Evolutionary conservation across 1,284 basidiomycete genomes (phyloP).

Genomic region (Pholiota adiposa): DNA sequence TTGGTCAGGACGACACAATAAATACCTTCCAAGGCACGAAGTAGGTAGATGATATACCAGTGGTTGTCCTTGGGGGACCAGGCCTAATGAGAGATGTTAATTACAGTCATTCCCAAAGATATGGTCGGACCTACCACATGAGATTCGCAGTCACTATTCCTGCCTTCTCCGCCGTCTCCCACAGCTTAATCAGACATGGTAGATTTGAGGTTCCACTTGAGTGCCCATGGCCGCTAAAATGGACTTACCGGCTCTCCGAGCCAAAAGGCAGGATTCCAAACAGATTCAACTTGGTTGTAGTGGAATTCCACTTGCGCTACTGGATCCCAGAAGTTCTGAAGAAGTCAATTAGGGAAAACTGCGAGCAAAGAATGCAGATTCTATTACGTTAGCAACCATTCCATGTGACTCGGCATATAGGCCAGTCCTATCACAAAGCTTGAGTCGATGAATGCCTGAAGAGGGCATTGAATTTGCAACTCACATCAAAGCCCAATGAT

Average conservation of each 20-base stretch:
- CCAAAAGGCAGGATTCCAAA: slow-evolving; percentile 83
- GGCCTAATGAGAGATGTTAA: slow-evolving; percentile 56
- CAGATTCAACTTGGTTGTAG: slow-evolving; percentile 65
- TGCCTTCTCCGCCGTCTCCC: slow-evolving; percentile 82
- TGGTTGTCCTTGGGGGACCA: slow-evolving; percentile 73
- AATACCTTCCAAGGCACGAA: slow-evolving; percentile 76
- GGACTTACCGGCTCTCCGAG: slow-evolving; percentile 79
- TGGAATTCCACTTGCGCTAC: slow-evolving; percentile 62
- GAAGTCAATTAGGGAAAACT: not conserved
- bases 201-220: not conserved
- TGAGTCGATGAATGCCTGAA: not conserved
- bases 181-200: slow-evolving; percentile 66
- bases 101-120: not conserved
- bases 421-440: slow-evolving; percentile 65
- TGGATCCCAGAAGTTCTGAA: slow-evolving; percentile 87
- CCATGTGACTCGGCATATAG: slow-evolving; percentile 88
- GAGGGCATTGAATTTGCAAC: slow-evolving; percentile 20
- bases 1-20: too few species aligned
- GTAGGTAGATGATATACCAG: slow-evolving; percentile 71
- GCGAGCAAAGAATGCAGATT: not conserved
- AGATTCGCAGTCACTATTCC: slow-evolving; percentile 82
- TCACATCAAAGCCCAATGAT: slow-evolving; percentile 86
- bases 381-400: slow-evolving; percentile 84
- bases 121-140: slow-evolving; percentile 73
- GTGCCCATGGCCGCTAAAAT: too few species aligned